These are phyloP conservation scores for Globisporangium abappressorium DNA, from an alignment of 352 stramenopile species.

Conservation along the genomic window DNA sequence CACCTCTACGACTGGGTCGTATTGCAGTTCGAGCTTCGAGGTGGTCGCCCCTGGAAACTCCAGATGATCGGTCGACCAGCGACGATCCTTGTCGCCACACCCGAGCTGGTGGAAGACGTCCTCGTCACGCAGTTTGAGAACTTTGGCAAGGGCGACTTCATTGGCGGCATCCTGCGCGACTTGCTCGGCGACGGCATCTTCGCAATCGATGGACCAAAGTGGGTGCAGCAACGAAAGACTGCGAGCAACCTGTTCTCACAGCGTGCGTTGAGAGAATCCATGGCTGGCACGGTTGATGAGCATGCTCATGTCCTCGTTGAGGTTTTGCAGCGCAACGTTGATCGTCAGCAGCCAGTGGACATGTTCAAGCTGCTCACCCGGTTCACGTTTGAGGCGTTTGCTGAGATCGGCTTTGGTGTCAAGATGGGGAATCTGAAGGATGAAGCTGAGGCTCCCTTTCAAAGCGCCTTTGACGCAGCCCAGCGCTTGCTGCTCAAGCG, in stretches of 20 bases:
- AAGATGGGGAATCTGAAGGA: slow-evolving; percentile 18
- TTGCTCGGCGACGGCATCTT: slow-evolving; percentile 19
- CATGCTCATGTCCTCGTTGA: slow-evolving; percentile 23
- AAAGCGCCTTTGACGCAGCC: slow-evolving; percentile 36
- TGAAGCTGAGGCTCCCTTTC: slow-evolving; percentile 22
- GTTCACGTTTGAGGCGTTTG: slow-evolving; percentile 54
- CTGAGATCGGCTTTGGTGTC: slow-evolving; percentile 40
- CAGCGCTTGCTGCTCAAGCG: slow-evolving; percentile 29
- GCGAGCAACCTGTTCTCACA: slow-evolving; percentile 31
- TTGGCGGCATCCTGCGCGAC: too few species aligned
- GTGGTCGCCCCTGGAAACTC: background rate
- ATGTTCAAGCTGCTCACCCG: slow-evolving; percentile 33
- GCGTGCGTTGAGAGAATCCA: slow-evolving; percentile 20
- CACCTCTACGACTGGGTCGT: slow-evolving; percentile 2
- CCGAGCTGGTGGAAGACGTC: background rate
- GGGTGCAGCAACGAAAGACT: slow-evolving; percentile 30
- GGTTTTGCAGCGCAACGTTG: slow-evolving; percentile 19
- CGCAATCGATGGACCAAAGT: slow-evolving; percentile 26
- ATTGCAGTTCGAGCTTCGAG: background rate
- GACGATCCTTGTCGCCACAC: background rate
- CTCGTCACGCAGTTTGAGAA: background rate
- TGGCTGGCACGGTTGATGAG: slow-evolving; percentile 15
- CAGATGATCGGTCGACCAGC: background rate
- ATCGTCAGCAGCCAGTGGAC: slow-evolving; percentile 19
- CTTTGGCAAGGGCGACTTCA: background rate